phyloP scores from a whole-genome alignment of 176 grass and related monocot genomes.

The Triticum dicoccoides region DNA sequence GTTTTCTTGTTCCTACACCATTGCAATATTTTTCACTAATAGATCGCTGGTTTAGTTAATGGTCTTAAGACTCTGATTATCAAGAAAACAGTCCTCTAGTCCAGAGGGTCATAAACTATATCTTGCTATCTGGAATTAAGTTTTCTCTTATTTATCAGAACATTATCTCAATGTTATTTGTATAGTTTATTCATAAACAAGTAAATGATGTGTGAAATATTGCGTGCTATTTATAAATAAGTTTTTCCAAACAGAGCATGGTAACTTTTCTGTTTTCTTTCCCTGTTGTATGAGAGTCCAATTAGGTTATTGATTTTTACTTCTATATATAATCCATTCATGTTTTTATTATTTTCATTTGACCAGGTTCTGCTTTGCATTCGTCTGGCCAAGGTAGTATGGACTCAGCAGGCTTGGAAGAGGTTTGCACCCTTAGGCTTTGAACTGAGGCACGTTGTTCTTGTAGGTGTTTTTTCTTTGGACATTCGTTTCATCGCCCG shows the following conservation, averaged over 20 bases:
- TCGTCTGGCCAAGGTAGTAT: constrained; percentile 31
- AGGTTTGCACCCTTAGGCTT: constrained; percentile 45
- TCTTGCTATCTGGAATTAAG: constrained; percentile 5
- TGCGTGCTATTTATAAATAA: not conserved
- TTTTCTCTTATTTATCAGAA: not conserved
- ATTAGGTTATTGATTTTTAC: not conserved
- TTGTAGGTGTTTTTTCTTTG: not conserved
- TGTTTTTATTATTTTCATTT: constrained; percentile 12
- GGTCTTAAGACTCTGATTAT: not conserved
- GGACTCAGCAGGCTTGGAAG: constrained; percentile 31
- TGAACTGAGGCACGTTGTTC: constrained; percentile 7
- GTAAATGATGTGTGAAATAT: not conserved
- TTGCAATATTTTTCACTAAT: not conserved
- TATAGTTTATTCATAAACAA: not conserved
- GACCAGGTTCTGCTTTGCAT: constrained; percentile 34
- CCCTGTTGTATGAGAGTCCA: constrained; percentile 2
- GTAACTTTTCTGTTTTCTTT: not conserved
- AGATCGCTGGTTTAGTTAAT: not conserved
- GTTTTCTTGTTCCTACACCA: constrained; percentile 15
- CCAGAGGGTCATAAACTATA: not conserved
- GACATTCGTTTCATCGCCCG: not conserved
- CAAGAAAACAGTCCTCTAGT: not conserved
- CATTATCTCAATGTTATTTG: not conserved
- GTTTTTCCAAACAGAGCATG: not conserved
- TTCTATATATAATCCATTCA: not conserved